These are phyloP conservation scores for Emydomyces testavorans DNA, from an alignment of 2,329 filamentous ascomycete species.

Conservation along the genomic window DNA sequence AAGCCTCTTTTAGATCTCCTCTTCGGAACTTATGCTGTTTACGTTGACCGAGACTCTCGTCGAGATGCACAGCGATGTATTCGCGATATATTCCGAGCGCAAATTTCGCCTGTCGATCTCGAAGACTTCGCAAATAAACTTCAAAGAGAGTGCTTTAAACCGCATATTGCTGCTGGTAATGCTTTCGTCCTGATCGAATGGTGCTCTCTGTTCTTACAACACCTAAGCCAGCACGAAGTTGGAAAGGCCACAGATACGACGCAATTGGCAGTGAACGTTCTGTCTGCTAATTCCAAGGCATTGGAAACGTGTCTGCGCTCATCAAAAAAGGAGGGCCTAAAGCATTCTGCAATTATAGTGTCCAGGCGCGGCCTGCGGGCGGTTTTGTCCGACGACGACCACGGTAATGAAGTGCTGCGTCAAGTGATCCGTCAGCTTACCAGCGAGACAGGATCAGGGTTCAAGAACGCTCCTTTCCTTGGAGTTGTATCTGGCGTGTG, in stretches of 20 bases:
- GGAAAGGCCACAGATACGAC: slow-evolving; percentile 51
- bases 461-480: slow-evolving; percentile 64
- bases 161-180: slow-evolving; percentile 62
- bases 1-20: slow-evolving; percentile 55
- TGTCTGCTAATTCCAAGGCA: slow-evolving; percentile 58
- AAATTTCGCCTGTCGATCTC: slow-evolving; percentile 38
- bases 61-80: slow-evolving; percentile 74
- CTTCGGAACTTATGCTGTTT: slow-evolving; percentile 78
- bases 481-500: slow-evolving; percentile 82
- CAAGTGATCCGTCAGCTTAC: slow-evolving; percentile 57
- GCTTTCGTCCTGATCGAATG: slow-evolving; percentile 87
- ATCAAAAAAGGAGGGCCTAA: slow-evolving; percentile 52
- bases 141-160: slow-evolving; percentile 62
- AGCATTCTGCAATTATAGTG: slow-evolving; percentile 61
- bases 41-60: slow-evolving; percentile 74
- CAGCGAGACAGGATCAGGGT: slow-evolving; percentile 51
- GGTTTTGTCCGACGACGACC: slow-evolving; percentile 50
- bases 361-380: slow-evolving; percentile 70
- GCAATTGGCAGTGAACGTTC: slow-evolving; percentile 47
- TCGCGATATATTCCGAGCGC: slow-evolving; percentile 51
- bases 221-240: slow-evolving; percentile 42
- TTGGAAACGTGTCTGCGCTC: slow-evolving; percentile 66
- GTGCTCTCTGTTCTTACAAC: slow-evolving; percentile 68
- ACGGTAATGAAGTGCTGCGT: slow-evolving; percentile 50
- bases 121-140: slow-evolving; percentile 55